phyloP scores from a whole-genome alignment of 345 rosid genomes.

The Salix udensis region DNA sequence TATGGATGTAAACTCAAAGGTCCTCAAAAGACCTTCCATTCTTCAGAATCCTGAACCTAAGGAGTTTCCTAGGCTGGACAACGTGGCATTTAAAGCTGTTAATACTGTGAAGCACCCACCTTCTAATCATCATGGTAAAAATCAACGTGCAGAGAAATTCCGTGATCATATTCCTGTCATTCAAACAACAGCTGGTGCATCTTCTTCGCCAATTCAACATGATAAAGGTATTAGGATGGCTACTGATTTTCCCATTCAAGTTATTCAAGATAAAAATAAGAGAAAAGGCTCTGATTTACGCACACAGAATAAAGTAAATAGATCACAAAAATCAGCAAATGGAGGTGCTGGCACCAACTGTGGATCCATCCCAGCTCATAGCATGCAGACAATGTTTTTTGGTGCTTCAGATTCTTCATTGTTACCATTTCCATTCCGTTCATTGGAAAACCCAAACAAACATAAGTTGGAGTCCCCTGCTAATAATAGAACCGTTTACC shows the following conservation, averaged over 20 bases:
- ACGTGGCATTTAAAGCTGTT: slow-evolving; percentile 36
- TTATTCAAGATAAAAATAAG: slow-evolving; percentile 50
- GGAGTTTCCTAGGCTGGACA: slow-evolving; percentile 40
- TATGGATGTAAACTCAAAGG: slow-evolving; percentile 41
- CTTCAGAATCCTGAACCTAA: slow-evolving; percentile 41
- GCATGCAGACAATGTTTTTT: slow-evolving; percentile 36
- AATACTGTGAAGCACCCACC: slow-evolving; percentile 33
- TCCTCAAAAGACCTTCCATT: slow-evolving; percentile 43
- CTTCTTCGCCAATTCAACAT: slow-evolving; percentile 49
- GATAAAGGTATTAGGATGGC: slow-evolving; percentile 37
- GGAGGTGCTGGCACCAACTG: slow-evolving; percentile 36
- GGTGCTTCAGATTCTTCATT: slow-evolving; percentile 39
- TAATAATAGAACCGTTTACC: slow-evolving; percentile 23
- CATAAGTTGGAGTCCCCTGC: slow-evolving; percentile 31
- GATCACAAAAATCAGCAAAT: slow-evolving; percentile 26
- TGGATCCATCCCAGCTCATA: slow-evolving; percentile 43
- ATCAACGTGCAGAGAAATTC: slow-evolving; percentile 33
- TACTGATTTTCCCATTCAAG: slow-evolving; percentile 30
- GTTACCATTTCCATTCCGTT: slow-evolving; percentile 39
- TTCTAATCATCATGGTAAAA: slow-evolving; percentile 37
- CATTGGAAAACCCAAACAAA: slow-evolving; percentile 34
- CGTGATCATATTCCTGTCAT: slow-evolving; percentile 27
- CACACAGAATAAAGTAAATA: slow-evolving; percentile 30
- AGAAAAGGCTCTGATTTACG: slow-evolving; percentile 33
- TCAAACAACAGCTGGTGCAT: slow-evolving; percentile 40